Percentiles rank a stretch among this genome's conserved stretches.
Evolutionary conservation across 192 early-diverging fungal species (phyloP).

Genomic region (Mortierella hygrophila): DNA sequence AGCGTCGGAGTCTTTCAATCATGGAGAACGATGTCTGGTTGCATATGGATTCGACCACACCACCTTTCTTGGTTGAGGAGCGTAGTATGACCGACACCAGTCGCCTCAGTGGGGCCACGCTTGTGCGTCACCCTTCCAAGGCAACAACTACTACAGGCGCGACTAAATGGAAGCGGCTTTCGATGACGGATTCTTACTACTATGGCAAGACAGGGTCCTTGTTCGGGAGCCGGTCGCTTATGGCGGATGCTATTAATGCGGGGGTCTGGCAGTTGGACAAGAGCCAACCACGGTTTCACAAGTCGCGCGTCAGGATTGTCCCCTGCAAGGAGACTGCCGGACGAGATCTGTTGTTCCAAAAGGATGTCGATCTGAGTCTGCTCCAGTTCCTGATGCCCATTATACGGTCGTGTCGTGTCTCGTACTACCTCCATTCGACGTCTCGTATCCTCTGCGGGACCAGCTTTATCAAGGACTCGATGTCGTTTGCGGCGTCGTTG

Average conservation of each 20-base stretch:
- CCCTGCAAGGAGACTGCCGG: background rate
- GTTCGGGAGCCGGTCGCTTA: conserved; percentile 17
- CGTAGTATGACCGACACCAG: conserved; percentile 23
- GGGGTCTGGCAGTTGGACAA: conserved; percentile 34
- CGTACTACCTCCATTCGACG: conserved; percentile 50
- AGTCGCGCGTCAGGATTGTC: conserved; percentile 28
- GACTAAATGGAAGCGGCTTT: conserved; percentile 30
- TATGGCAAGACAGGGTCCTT: conserved; percentile 28
- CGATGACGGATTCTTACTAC: conserved; percentile 34
- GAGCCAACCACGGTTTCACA: conserved; percentile 41
- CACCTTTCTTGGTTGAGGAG: conserved; percentile 31
- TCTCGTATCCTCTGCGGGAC: conserved; percentile 45
- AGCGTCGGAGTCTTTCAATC: conserved; percentile 52
- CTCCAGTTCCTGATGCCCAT: conserved; percentile 48
- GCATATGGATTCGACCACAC: conserved; percentile 30
- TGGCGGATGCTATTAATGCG: conserved; percentile 3
- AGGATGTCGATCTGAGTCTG: conserved; percentile 38
- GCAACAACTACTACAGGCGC: background rate
- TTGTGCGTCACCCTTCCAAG: conserved; percentile 32
- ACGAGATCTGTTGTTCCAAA: conserved; percentile 33
- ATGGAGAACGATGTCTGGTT: conserved; percentile 66
- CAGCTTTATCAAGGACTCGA: conserved; percentile 18
- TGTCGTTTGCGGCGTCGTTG: background rate
- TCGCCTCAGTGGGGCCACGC: conserved; percentile 35
- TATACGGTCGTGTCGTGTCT: conserved; percentile 32